Evolutionary conservation across 1,139 yeast genomes (phyloP).

Genomic region (Pichia sp.): DNA sequence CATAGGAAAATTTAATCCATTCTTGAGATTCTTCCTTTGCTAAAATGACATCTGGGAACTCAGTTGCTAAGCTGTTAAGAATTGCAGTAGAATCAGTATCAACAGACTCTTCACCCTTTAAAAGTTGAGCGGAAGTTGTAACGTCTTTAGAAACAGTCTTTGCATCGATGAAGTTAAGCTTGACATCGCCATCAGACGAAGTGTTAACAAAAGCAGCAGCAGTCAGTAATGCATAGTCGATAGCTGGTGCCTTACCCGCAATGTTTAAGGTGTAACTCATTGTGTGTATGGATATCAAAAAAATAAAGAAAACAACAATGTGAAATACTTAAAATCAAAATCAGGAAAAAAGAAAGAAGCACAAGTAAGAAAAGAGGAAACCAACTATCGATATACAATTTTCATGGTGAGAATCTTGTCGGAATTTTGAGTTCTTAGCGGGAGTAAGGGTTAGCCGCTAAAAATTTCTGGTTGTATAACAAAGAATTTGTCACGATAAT

Average conservation of each 20-base stretch:
- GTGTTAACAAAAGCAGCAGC: constrained; percentile 72
- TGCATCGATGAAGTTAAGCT: constrained; percentile 63
- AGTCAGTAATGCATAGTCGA: constrained; percentile 74
- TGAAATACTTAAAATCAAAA: too few relatives aligned
- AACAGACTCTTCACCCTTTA: constrained; percentile 37
- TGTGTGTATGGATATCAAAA: neutral
- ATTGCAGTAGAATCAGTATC: constrained; percentile 22
- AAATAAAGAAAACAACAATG: neutral
- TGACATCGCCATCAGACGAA: constrained; percentile 44
- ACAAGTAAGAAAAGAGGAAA: too few relatives aligned
- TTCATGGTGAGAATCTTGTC: too few relatives aligned
- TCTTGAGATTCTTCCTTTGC: constrained; percentile 37
- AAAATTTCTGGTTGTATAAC: too few relatives aligned
- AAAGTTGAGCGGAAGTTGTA: constrained; percentile 38
- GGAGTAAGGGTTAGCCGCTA: neutral
- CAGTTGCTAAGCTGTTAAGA: constrained; percentile 35
- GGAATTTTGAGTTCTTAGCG: constrained; percentile 2
- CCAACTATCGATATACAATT: too few relatives aligned
- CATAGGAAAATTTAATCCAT: constrained; percentile 68
- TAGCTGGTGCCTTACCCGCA: constrained; percentile 80
- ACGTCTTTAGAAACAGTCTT: constrained; percentile 34
- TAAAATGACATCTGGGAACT: constrained; percentile 38
- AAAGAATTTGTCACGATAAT: too few relatives aligned
- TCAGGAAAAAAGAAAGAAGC: too few relatives aligned
- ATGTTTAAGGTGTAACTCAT: constrained; percentile 43